Evolutionary conservation across 208 protist genomes (phyloP), one percentile per base, ranked within the genome.

Genomic region (Crithidia sp.): DNA sequence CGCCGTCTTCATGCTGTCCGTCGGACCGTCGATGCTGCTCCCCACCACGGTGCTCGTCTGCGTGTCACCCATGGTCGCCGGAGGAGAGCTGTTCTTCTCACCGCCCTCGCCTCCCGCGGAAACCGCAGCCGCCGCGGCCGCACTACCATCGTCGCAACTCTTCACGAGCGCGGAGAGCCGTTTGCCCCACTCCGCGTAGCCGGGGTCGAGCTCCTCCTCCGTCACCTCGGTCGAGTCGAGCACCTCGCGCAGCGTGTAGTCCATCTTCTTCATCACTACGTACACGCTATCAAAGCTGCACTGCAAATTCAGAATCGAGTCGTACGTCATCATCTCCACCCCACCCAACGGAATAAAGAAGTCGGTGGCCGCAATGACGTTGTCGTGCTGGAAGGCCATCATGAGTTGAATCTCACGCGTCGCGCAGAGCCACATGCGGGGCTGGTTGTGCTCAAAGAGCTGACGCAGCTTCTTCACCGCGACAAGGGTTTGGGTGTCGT

Each of bases 211-310:
- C 59, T 88, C 84, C 2, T 40, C 58, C 41, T 14, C 40, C 17
- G 61, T 83, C 65, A 90, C 55, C 7, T 62, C 43, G 17, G n/a
- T 81, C 7, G 88, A 90, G 52, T 95, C 91, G 17, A 96, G 82
- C 19, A 96, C 89, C 76, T 96, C 91, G 40, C 91, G 88, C 53
- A 96, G 71, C 2, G 91, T 93, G 82, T 93, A 93, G 73, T 94
- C 88, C 83, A 93, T 91, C 60, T 96, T 91, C 53, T 96, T 93
- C 91, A 96, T 96, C 4, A 94, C 88, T 40, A 96, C 72, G 55
- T 96, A 96, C 16, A 96, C 89, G 65, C 87, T 89, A 54, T 96
- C 86, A 76, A 96, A 96, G 63, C 45, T 88, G 16, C 61, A 53
- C 47, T 84, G 81, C 19, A 91, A 69, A 61, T 71, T 57, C 9